Evolutionary conservation across 2,329 filamentous ascomycete genomes (phyloP), one percentile per base, ranked within the genome.

Genomic region (Fusarium newnesense): DNA sequence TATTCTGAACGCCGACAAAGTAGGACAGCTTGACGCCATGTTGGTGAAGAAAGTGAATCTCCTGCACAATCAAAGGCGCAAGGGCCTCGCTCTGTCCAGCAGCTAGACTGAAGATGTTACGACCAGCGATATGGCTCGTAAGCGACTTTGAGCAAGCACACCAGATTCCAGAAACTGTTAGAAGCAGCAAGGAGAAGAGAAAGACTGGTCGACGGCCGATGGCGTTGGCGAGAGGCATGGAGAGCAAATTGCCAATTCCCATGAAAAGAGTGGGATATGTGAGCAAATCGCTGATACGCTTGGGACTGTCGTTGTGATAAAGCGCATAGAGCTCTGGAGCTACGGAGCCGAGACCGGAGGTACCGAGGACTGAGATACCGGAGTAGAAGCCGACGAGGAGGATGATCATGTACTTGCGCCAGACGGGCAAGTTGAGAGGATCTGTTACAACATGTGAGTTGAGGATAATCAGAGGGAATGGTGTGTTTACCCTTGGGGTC

Each of bases 321-420:
- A 67, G 40, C 4, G 32, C 34, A 16, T 52, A 39, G 4, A 67
- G 26, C 2, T 67, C 62, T 2, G 64, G 64, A 0, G 53, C 28
- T 0, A 67, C 64, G 18, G 64, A 26, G 7, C 62, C 64, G 5
- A 67, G 62, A 15, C 64, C 64, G 5, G 64, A 67, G 3, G 64
- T 67, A 2, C 64, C 64, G 2, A 67, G 62, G 13, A 67, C 64
- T 21, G 64, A 46, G 18, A 67, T 67, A 1, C 64, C 52, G 12
- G 64, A 67, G 21, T 67, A 67, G 18, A 67, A 67, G 24, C 64
- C 64, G 1, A 67, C 62, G 9, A 67, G 46, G 13, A 67, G 34
- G 10, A 67, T 67, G 16, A 67, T 53, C 34, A 46, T 52, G 24
- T 67, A 67, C 24, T 67, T 67, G 10, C 63, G 62, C 64, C 64